Evolutionary conservation across 495 filamentous ascomycete genomes (phyloP), one percentile per base, ranked within the genome.

Genomic region (Aspergillus indologenus): DNA sequence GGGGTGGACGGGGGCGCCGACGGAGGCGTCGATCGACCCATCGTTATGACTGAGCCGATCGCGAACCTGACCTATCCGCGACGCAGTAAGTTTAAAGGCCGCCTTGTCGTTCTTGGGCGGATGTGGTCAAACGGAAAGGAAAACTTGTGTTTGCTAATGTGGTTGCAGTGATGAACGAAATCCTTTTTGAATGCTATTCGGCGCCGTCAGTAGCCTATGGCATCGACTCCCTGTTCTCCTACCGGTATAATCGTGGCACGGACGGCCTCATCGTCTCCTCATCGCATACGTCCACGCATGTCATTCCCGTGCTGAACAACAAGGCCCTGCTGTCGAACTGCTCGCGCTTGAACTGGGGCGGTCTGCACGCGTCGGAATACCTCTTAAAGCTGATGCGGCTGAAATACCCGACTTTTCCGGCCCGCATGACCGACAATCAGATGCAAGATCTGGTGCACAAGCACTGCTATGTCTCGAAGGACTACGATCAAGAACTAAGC

Each of bases 21-120:
- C 51, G 90, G 90, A 29, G 81, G 82, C 8, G 83, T 98, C 42
- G 92, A 90, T 59, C 77, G 91, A 65, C 91, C 93, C 2, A 82
- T 98, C 58, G 85, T 98, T 45, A 95, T 98, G 91, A 98, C 94
- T 0, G 94, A 98, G 71, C 87, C 95, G 0, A 85, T 96, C 58
- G 94, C 92, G 11, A 96, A 96, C 69, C 72, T 94, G 54, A 82
- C 79, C 21, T 98, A 98, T 70, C 86, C 91, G 34, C 75, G 91
- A 60, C 91, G 88, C 75, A 90, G 92, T 96, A 72, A 60, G 87
- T 78, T 50, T 34, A 40, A 40, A 1, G 11, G 17, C 46, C 9
- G n/a, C 22, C n/a, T 11, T 50, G 22, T 8, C 17, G 21, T 15
- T 17, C 23, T 15, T 23, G n/a, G 9, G 26, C 26, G 26, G 9